Evolutionary conservation across 139 green algal genomes (phyloP), one percentile per base, ranked within the genome.

Genomic region (Coelastrella sp.): DNA sequence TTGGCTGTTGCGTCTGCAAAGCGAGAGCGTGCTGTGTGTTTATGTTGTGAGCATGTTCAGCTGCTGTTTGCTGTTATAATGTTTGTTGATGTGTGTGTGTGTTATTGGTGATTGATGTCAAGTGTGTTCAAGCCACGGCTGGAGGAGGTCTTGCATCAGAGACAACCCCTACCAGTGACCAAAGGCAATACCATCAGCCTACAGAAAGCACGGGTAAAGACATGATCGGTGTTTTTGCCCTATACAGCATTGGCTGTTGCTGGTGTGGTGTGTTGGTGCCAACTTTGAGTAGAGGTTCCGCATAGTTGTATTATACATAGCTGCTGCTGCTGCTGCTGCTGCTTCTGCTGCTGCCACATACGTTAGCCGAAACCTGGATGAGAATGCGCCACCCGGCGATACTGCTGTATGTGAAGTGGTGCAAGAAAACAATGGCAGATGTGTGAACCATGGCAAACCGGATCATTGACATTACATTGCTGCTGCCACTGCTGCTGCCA

Each of bases 131-230:
- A 32, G 68, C 83, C 83, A 6, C 7, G 81, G 56, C 0, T 88
- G 10, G 68, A 88, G 7, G 23, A 88, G 83, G 68, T 66, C 5
- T 68, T 80, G 19, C 54, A 68, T 17, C 68, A 80, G 54, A 58
- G 66, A 20, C 13, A 4, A 11, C 68, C 83, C 2, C 83, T 88
- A 68, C 82, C 82, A 10, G 82, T 64, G 14, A 88, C 83, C 5
- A 80, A 4, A n/a, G 83, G 83, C 66, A 80, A 71, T 5, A 47
- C 83, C 19, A 47, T 88, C 1, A 80, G n/a, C 17, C 57, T 88
- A 23, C 83, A 88, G 56, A 59, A 22, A 5, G 83, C 83, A 20
- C 59, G 83, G 68, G 83, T 88, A 54, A 88, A 68, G 32, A 47
- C 32, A 47, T 47, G 32, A 47, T 47, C 32, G 1, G 32, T 47